These are phyloP conservation scores for Picochlorum sp. DNA, from an alignment of 139 green algal species.

Conservation along the genomic window DNA sequence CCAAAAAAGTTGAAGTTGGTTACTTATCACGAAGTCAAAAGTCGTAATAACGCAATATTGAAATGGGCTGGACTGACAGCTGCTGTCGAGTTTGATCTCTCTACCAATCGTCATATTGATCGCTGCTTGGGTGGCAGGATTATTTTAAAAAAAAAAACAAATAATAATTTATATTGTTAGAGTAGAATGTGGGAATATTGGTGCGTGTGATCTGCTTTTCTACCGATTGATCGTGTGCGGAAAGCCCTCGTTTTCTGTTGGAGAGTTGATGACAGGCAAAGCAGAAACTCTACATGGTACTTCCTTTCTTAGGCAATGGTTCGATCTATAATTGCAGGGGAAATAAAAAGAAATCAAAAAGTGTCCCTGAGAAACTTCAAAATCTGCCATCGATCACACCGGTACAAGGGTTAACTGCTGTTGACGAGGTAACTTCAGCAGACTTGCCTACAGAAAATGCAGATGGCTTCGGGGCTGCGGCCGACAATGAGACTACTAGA, in stretches of 20 bases:
- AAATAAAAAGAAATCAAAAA: conserved; percentile 4
- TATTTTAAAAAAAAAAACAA: neutral
- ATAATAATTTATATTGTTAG: neutral
- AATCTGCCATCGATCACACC: conserved; percentile 1
- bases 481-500: neutral
- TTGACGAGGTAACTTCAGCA: conserved; percentile 4
- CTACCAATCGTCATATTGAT: too few species aligned
- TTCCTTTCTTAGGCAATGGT: too few species aligned
- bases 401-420: neutral
- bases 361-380: neutral
- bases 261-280: too few species aligned
- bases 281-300: too few species aligned
- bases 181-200: conserved; percentile 1
- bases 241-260: too few species aligned
- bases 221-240: too few species aligned
- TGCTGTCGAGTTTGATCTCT: too few species aligned
- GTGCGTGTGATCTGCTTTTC: neutral
- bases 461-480: neutral
- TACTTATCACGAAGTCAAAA: too few species aligned
- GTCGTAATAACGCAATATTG: too few species aligned
- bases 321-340: neutral
- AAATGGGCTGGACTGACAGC: too few species aligned
- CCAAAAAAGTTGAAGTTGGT: too few species aligned
- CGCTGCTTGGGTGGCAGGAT: neutral
- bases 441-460: too few species aligned